Evolutionary conservation across 371 early-diverging fungal genomes (phyloP), one percentile per base, ranked within the genome.

Genomic region (Cokeromyces recurvatus): DNA sequence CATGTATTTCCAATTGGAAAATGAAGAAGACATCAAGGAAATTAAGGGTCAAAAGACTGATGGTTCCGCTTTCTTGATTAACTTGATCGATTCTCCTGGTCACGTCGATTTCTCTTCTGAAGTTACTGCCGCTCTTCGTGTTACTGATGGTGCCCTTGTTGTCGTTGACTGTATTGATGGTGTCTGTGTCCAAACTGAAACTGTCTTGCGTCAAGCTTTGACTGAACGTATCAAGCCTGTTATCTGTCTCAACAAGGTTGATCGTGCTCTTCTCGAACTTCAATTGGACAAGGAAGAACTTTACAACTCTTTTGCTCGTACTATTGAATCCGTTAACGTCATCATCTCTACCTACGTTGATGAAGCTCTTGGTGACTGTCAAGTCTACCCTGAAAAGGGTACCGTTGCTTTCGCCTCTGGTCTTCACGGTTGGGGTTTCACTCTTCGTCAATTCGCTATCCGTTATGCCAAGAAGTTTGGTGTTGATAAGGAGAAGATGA

Each of bases 341-440:
- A 68, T 68, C 54, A 66, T 72, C 50, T 55, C 68, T 57, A 68
- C 67, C 59, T 64, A 66, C 43, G 51, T 58, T 41, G 66, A 64
- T 51, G 66, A 66, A 41, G 66, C 66, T 54, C 67, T 68, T 44
- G 73, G 66, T 66, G 73, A 67, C 53, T 61, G 59, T 46, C 68
- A 68, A 44, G 68, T 68, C 55, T 86, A 84, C 78, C 95, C 98
- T 54, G 93, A 96, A 66, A 66, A 85, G 64, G 98, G 98, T 63
- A 98, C 97, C 64, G 94, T 99, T 61, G 95, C 97, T 53, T 99
- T 99, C 74, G 99, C 98, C 62, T 98, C 99, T 59, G 99, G 98
- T 82, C 89, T 99, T 50, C 99, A 99, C 86, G 99, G 98, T 59
- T 99, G 99, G 99, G 99, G 95, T 74, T 99, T 99, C 87, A 99